phyloP scores from a whole-genome alignment of 306 rosid species.

The Hylodesmum podocarpum region DNA sequence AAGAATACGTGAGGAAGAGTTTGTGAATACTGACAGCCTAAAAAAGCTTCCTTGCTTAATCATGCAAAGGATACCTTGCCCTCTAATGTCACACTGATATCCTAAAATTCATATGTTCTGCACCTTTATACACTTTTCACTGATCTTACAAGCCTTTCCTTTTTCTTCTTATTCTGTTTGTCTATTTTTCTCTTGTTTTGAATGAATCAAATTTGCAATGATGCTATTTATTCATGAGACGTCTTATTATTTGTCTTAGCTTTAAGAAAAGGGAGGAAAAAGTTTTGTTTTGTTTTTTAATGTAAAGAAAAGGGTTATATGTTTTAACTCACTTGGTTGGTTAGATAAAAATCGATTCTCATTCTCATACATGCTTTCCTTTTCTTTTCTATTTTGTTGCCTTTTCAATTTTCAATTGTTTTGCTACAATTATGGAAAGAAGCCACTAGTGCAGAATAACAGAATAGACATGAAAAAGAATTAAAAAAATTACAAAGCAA shows the following conservation, averaged over 20 bases:
- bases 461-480: background rate
- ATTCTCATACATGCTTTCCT: background rate
- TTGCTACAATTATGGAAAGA: background rate
- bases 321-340: background rate
- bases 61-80: conserved; percentile 38
- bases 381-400: background rate
- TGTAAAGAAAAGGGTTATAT: background rate
- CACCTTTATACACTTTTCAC: conserved; percentile 10
- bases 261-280: background rate
- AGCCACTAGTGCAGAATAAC: background rate
- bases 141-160: background rate
- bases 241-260: background rate
- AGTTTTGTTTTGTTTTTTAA: background rate
- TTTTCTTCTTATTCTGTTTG: background rate
- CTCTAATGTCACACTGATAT: conserved; percentile 2
- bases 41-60: conserved; percentile 37
- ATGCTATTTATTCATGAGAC: background rate
- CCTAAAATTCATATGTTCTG: background rate
- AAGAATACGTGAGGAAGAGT: conserved; percentile 46
- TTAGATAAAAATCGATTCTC: background rate
- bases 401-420: background rate
- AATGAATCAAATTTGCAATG: background rate
- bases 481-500: background rate
- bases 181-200: background rate
- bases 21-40: conserved; percentile 16